Conservation (phyloP, 768 basidiomycete genomes). For the Suillus paluster region DNA sequence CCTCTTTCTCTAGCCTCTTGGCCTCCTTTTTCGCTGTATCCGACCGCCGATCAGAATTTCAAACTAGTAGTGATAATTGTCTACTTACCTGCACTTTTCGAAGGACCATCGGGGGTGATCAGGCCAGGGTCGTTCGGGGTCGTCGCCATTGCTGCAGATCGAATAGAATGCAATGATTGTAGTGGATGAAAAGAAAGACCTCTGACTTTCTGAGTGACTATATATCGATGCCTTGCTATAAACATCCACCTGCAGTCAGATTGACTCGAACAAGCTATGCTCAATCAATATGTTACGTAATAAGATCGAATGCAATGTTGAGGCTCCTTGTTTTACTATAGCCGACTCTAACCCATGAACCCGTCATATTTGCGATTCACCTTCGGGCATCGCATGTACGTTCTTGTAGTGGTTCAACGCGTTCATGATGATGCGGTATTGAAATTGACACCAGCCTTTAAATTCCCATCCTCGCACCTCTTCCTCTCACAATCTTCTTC, state of each 20-base stretch:
- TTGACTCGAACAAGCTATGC: conserved; percentile 12
- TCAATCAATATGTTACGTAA: conserved; percentile 10
- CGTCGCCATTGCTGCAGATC: conserved; percentile 3
- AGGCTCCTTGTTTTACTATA: no score
- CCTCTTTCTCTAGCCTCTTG: conserved; percentile 78
- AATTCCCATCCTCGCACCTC: no score
- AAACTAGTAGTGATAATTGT: not conserved
- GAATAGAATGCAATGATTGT: not conserved
- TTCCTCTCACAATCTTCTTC: no score
- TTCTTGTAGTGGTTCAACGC: no score
- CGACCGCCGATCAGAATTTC: conserved; percentile 7
- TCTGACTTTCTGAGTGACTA: conserved; percentile 7
- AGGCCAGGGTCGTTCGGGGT: conserved; percentile 7
- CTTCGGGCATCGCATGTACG: no score
- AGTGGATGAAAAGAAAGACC: conserved; percentile 2
- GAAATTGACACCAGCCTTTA: no score
- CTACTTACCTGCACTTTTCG: conserved; percentile 47
- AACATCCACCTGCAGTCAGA: conserved; percentile 24
- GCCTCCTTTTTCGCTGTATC: conserved; percentile 81
- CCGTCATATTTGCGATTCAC: no score
- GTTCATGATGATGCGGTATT: no score
- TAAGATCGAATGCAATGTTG: no score
- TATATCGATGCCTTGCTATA: conserved; percentile 25
- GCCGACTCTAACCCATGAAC: no score
- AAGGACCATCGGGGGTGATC: conserved; percentile 19